Evolutionary conservation across 192 early-diverging fungal species (phyloP), one percentile per base, ranked within the genome.

Genomic region (Fimicolochytrium jonesii): DNA sequence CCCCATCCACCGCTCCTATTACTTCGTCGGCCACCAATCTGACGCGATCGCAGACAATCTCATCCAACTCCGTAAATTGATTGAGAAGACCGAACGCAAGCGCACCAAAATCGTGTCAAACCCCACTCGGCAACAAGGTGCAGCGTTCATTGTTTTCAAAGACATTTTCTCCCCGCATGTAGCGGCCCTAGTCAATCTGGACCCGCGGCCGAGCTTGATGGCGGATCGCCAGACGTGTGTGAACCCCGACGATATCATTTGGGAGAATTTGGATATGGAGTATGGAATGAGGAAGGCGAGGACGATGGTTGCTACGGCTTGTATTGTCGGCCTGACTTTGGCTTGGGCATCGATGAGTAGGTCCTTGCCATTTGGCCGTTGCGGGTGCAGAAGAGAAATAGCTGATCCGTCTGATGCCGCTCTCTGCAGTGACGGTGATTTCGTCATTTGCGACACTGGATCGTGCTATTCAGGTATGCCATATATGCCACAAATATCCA

Each of bases 81-180:
- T 26, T 6, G 26, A 10, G 23, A 63, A 41, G 29, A 6, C 17
- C 17, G 22, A 13, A 6, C 32, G 39, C 9, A 48, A 31, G 44
- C 73, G 9, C 80, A 81, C 57, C 80, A 80, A 53, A 69, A 70
- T 6, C 71, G 69, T 18, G 45, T 43, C 26, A 11, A 50, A 79
- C 6, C 80, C 81, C 13, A 68, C 77, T 43, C 53, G 48, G 18
- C 69, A 74, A 11, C 57, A 79, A 52, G 78, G 82, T 22, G 86
- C 89, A 26, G 91, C 90, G 3, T 90, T 95, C 70, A 81, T 95
- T 17, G 79, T 89, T 68, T 95, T 95, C 67, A 78, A 83, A 45
- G 69, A 76, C 45, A 82, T 87, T 45, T 75, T 88, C 28, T 82
- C 84, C 0, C 86, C 93, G 0, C 91, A 95, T 33, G 83, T 90